These are phyloP conservation scores for Polyplosphaeria fusca DNA, from an alignment of 495 filamentous ascomycete genomes.

Conservation along the genomic window DNA sequence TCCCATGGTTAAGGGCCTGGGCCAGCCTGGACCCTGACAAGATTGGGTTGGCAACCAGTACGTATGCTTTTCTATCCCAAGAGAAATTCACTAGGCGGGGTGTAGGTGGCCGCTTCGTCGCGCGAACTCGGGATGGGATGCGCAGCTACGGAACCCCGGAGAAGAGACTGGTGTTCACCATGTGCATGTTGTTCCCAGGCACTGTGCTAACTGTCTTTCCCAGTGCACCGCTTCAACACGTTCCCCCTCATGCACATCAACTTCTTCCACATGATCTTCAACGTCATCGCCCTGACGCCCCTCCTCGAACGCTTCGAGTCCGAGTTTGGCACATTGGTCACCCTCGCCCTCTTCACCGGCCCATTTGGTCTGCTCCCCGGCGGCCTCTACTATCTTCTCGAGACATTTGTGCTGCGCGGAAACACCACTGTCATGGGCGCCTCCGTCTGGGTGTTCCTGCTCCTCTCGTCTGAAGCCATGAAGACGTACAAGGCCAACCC, in stretches of 20 bases:
- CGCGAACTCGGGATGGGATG: neutral
- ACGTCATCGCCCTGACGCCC: conserved; percentile 74
- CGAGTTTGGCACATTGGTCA: conserved; percentile 88
- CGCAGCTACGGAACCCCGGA: neutral
- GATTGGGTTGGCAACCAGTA: conserved; percentile 71
- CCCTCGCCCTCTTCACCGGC: conserved; percentile 79
- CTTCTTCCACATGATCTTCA: conserved; percentile 75
- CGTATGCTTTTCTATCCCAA: conserved; percentile 40
- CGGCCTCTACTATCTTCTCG: conserved; percentile 38
- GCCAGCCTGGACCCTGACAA: conserved; percentile 74
- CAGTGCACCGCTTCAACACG: conserved; percentile 91
- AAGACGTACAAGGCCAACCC: conserved; percentile 74
- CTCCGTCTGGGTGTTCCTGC: conserved; percentile 87
- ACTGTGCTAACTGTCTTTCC: neutral
- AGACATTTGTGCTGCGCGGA: conserved; percentile 33
- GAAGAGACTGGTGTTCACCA: neutral
- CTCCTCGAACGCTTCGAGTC: conserved; percentile 88
- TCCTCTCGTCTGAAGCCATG: conserved; percentile 79
- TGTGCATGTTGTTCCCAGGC: neutral
- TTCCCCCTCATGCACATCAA: conserved; percentile 84
- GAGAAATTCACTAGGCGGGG: no score
- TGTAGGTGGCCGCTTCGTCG: no score
- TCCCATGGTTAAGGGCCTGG: conserved; percentile 68
- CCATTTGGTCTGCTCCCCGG: conserved; percentile 46
- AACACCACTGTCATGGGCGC: conserved; percentile 64